Base-by-base conservation (phyloP, 768 basidiomycete species). In the Boletus rubescentipes region DNA sequence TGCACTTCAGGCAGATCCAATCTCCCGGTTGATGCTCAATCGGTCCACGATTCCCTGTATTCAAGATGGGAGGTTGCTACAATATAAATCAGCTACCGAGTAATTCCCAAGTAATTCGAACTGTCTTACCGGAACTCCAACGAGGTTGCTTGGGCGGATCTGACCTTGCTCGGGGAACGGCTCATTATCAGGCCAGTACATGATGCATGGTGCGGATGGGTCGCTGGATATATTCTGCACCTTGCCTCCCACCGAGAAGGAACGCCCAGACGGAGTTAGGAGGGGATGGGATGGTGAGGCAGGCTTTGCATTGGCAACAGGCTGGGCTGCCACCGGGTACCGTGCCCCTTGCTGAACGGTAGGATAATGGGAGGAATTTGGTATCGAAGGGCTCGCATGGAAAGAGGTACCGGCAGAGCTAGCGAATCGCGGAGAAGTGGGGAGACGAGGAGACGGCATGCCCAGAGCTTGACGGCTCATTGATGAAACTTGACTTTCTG, bases 131-230 rank as follows among this genome's bases (percentile, higher is more conserved):
- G 82, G 75, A 34, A 84, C 61, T 16, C 83, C 83, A 47, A 74
- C 70, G 16, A 86, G 70, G 20, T 65, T 76, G 55, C 73, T 77
- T 0, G 87, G 89, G 4, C 89, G 77, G 53, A 87, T 88, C 73
- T 93, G 91, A 12, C 87, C 83, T 66, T 83, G 85, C 60, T 89
- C 86, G 1, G 91, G 91, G 56, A 90, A 75, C 5, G 88, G 80
- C 65, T 93, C 91, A 61, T 93, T 93, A 68, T 92, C 91, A 5
- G 91, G 91, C 91, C 91, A 93, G 62, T 87, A 93, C 84, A 93
- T 86, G 73, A 91, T 78, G 61, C 91, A 91, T 4, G 91, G 87
- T 29, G 74, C 62, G 45, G 84, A 67, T 18, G 89, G 88, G 66
- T 93, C 89, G 36, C 61, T 74, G 26, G 89, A 91, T 55, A 93